phyloP scores from a whole-genome alignment of 768 basidiomycete species.

The Dacryopinax spathularia region DNA sequence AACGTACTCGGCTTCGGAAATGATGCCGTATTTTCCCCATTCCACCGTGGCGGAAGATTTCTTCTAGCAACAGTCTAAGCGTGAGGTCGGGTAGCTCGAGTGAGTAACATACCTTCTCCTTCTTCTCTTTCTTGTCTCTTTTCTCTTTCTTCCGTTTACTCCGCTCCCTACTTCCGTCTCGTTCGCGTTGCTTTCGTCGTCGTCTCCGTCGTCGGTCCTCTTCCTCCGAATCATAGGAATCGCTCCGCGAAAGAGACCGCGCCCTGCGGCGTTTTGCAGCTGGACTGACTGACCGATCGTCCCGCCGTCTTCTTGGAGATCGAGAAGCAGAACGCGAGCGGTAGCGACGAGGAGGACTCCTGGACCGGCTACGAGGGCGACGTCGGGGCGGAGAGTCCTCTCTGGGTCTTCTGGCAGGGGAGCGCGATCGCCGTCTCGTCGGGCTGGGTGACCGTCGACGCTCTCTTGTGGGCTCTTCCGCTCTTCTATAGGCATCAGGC shows the following conservation, averaged over 20 bases:
- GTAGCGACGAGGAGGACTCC: neutral
- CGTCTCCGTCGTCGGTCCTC: conserved; percentile 12
- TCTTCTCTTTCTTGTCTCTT: conserved; percentile 48
- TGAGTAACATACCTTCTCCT: conserved; percentile 34
- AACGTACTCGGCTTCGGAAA: conserved; percentile 70
- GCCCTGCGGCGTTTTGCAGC: conserved; percentile 8
- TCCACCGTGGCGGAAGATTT: conserved; percentile 42
- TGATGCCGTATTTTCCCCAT: conserved; percentile 86
- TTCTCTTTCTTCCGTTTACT: conserved; percentile 23
- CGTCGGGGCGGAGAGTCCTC: neutral
- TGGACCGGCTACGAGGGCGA: neutral
- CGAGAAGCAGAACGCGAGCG: conserved; percentile 5
- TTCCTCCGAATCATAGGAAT: conserved; percentile 13
- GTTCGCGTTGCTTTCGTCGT: conserved; percentile 14
- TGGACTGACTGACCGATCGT: conserved; percentile 6
- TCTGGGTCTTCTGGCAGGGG: neutral
- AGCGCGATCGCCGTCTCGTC: neutral
- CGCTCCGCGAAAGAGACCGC: conserved; percentile 5
- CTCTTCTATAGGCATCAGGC: neutral
- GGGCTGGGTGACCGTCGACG: neutral
- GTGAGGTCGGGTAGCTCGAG: neutral
- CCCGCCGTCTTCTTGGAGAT: conserved; percentile 4
- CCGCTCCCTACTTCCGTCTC: conserved; percentile 10
- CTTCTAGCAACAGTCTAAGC: conserved; percentile 36
- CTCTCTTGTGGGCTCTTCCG: neutral